Evolutionary conservation across 352 stramenopile genomes (phyloP).

Genomic region (Globisporangium okanoganense): DNA sequence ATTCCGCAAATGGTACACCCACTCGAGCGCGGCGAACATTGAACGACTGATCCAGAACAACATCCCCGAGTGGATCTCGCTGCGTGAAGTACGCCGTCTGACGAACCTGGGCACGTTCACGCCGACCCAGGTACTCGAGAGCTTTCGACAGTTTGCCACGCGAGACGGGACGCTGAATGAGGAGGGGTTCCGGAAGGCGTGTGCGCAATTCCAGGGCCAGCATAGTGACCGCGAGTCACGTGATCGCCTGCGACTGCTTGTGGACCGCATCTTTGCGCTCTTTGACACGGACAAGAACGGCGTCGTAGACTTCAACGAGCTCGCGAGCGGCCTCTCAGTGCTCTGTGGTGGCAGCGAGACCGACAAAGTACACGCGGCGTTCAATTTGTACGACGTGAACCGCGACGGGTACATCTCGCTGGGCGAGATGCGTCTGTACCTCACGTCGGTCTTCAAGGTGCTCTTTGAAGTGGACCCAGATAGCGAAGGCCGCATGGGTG

Average conservation of each 20-base stretch:
- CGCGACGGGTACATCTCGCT: constrained; percentile 84
- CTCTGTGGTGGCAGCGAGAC: constrained; percentile 62
- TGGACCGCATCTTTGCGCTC: constrained; percentile 75
- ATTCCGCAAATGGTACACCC: constrained; percentile 82
- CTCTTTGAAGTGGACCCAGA: constrained; percentile 81
- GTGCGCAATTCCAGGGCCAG: constrained; percentile 47
- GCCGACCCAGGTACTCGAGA: constrained; percentile 72
- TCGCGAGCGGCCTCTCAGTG: constrained; percentile 75
- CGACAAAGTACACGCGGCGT: constrained; percentile 79
- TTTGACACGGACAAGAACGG: constrained; percentile 84
- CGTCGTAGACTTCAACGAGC: constrained; percentile 76
- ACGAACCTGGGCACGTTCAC: constrained; percentile 73
- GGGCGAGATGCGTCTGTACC: constrained; percentile 78
- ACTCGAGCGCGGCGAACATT: constrained; percentile 68
- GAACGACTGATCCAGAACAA: constrained; percentile 79
- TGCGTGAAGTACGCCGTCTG: constrained; percentile 72
- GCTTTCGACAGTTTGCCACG: constrained; percentile 63
- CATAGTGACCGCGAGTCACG: constrained; percentile 21
- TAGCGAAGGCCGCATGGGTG: constrained; percentile 47
- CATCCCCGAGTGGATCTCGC: constrained; percentile 68
- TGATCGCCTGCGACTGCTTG: constrained; percentile 51
- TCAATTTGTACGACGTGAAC: constrained; percentile 87
- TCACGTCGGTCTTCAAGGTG: constrained; percentile 86
- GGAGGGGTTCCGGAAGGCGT: constrained; percentile 54
- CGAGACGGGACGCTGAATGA: constrained; percentile 65